Evolutionary conservation across 2,329 filamentous ascomycete genomes (phyloP).

Genomic region (Talaromyces sp.): DNA sequence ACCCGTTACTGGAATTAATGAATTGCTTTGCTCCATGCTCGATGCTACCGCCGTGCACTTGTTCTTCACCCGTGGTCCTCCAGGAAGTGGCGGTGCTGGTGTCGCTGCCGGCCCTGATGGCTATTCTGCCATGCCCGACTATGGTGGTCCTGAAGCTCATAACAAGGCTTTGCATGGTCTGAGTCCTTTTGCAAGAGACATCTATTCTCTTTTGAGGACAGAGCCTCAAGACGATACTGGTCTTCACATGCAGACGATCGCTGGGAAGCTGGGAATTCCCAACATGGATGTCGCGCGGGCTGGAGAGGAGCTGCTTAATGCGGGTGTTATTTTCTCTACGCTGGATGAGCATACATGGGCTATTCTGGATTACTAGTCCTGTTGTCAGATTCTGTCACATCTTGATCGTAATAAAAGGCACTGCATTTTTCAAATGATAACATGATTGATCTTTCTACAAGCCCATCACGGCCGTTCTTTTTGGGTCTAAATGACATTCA

Average conservation of each 20-base stretch:
- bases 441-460: slow-evolving; percentile 20
- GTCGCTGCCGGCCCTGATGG: slow-evolving; percentile 44
- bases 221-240: slow-evolving; percentile 77
- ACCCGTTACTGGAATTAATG: slow-evolving; percentile 81
- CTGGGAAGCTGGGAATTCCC: slow-evolving; percentile 65
- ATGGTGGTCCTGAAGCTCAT: slow-evolving; percentile 17
- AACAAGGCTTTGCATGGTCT: slow-evolving; percentile 51
- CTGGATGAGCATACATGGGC: slow-evolving; percentile 93
- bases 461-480: not conserved
- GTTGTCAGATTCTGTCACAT: not conserved
- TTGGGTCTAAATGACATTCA: too few relatives aligned
- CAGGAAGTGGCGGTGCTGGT: slow-evolving; percentile 47
- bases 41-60: slow-evolving; percentile 89
- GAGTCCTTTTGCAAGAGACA: slow-evolving; percentile 63
- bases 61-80: slow-evolving; percentile 73
- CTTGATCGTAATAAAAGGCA: slow-evolving; percentile 25
- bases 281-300: slow-evolving; percentile 71
- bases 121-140: slow-evolving; percentile 37
- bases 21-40: slow-evolving; percentile 88
- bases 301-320: slow-evolving; percentile 75
- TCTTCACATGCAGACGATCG: slow-evolving; percentile 77
- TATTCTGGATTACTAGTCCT: slow-evolving; percentile 62
- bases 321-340: slow-evolving; percentile 84
- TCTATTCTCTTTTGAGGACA: slow-evolving; percentile 71
- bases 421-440: slow-evolving; percentile 26